Evolutionary conservation across 2,329 filamentous ascomycete species (phyloP), one percentile per base, ranked within the genome.

Genomic region (Trichothecium sympodiale): DNA sequence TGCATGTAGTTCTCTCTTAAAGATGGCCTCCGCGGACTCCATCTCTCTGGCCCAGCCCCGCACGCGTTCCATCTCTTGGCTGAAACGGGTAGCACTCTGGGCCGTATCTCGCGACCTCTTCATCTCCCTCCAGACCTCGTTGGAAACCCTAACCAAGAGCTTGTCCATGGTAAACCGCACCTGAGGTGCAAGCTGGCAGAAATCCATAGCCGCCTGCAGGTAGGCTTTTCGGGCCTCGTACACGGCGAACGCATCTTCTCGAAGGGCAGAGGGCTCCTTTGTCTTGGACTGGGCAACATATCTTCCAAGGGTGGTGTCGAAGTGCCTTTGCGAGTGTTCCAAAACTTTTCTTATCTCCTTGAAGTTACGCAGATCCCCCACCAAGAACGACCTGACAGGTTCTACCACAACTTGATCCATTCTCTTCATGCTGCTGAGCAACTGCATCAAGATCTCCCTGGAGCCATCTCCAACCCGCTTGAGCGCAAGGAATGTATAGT

Each of bases 161-260:
- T 83, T 86, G 56, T 98, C 91, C 39, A 96, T 69, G 2, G 80
- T 77, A 47, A 82, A 77, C 33, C 91, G 78, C 31, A 96, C 62
- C 56, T 95, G 86, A 1, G 91, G 88, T 2, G 84, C 85, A 46
- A 86, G 72, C 45, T 91, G 77, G 49, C 85, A 94, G 54, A 88
- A 96, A 57, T 98, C 91, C 74, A 98, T 79, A 12, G 85, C 88
- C 2, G 88, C 83, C 54, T 87, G 89, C 30, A 96, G 67, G 55
- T 98, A 98, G 23, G 79, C 75, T 52, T 91, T 93, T 39, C 89
- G 77, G 17, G 85, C 83, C 64, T 96, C 91, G 54, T 94, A 91
- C 27, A 96, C 76, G 53, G 91, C 80, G 51, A 98, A 98, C 1
- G 91, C 91, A 59, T 98, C 91, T 57, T 98, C 91, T 41, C 91